Evolutionary conservation across 192 early-diverging fungal genomes (phyloP).

Genomic region (Backusella macrospora): DNA sequence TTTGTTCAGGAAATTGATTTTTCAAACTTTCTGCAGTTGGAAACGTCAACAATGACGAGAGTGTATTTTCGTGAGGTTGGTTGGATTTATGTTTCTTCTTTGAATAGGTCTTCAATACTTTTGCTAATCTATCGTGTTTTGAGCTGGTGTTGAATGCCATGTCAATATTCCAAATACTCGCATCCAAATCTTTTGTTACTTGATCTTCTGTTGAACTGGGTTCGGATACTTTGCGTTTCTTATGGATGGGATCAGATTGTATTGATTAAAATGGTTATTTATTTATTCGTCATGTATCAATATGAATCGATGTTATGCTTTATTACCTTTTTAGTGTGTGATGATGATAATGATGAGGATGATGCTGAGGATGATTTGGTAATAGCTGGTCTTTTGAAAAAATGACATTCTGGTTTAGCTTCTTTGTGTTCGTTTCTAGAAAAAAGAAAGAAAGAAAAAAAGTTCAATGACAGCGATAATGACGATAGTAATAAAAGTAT

Average conservation of each 20-base stretch:
- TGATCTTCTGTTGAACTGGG: neutral
- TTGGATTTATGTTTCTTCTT: neutral
- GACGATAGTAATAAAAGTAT: neutral
- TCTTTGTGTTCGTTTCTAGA: constrained; percentile 7
- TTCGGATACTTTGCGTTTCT: neutral
- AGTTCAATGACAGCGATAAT: neutral
- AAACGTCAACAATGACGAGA: neutral
- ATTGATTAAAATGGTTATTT: neutral
- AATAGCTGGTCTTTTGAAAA: neutral
- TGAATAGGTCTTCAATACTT: constrained; percentile 1
- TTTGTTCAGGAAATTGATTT: neutral
- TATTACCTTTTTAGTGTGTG: too few species aligned
- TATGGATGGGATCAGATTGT: neutral
- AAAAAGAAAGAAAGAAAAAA: neutral
- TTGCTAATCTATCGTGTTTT: neutral
- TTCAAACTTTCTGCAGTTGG: neutral
- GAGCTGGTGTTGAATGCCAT: neutral
- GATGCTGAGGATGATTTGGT: neutral
- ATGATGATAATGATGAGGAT: neutral
- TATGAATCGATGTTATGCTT: neutral
- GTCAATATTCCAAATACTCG: neutral
- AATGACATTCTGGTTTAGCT: constrained; percentile 6
- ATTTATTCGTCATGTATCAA: neutral
- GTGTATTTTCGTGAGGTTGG: neutral
- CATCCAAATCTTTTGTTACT: neutral